These are phyloP conservation scores for Amanita thiersii DNA, from an alignment of 768 basidiomycete species.

Conservation along the genomic window DNA sequence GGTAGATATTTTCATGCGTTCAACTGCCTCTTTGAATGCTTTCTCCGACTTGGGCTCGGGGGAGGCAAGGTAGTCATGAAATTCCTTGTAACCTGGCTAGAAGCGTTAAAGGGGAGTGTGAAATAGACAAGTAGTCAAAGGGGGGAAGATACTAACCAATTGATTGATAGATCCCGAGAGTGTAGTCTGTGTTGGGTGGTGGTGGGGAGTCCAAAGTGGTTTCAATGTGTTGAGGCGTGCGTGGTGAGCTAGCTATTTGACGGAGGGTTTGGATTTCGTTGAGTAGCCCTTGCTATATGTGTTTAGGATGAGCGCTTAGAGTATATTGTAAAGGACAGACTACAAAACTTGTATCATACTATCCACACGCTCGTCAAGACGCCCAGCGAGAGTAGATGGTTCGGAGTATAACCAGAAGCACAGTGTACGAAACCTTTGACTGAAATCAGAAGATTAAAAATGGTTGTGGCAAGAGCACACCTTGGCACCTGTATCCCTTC, in stretches of 20 bases:
- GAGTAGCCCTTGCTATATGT: slow-evolving; percentile 62
- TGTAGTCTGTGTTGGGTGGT: slow-evolving; percentile 43
- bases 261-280: slow-evolving; percentile 63
- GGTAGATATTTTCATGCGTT: slow-evolving; percentile 81
- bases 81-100: slow-evolving; percentile 94
- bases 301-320: slow-evolving; percentile 1
- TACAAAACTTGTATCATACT: slow-evolving; percentile 73
- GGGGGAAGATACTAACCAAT: slow-evolving; percentile 51
- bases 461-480: slow-evolving; percentile 23
- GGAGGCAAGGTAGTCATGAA: slow-evolving; percentile 55
- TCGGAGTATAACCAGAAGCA: slow-evolving; percentile 90
- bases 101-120: slow-evolving; percentile 8
- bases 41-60: slow-evolving; percentile 25
- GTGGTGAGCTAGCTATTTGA: slow-evolving; percentile 17
- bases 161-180: slow-evolving; percentile 86
- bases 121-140: slow-evolving; percentile 5
- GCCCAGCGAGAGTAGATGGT: slow-evolving; percentile 46
- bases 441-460: not conserved
- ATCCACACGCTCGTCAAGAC: slow-evolving; percentile 78
- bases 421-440: slow-evolving; percentile 68
- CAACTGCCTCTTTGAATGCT: slow-evolving; percentile 48
- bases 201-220: too few relatives aligned
- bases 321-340: slow-evolving; percentile 9
- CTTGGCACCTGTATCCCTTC: slow-evolving; percentile 34
- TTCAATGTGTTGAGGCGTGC: not conserved